Percentiles rank a stretch among this genome's conserved stretches.
These are phyloP conservation scores for Dichotomocladium elegans DNA, from an alignment of 371 early-diverging fungal genomes.

Conservation along the genomic window DNA sequence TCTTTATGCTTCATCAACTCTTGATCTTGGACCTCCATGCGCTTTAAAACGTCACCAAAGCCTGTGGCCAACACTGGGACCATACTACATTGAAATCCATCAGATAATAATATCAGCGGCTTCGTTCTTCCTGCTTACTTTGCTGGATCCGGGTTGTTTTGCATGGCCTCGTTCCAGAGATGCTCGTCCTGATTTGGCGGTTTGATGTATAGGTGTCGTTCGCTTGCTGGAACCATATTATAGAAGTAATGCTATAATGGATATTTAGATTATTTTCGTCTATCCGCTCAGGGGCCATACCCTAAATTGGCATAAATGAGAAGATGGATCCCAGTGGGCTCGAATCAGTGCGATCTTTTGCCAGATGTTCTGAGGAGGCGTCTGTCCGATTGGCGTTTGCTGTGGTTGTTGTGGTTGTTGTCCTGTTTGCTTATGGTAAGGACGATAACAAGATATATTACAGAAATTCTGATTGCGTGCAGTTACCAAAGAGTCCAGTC, in stretches of 20 bases:
- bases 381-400: constrained; percentile 16
- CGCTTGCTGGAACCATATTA: constrained; percentile 81
- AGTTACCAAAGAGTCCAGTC: not conserved
- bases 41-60: constrained; percentile 81
- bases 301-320: constrained; percentile 78
- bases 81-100: constrained; percentile 47
- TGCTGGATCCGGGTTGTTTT: constrained; percentile 80
- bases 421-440: constrained; percentile 3
- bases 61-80: constrained; percentile 90
- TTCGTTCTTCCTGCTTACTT: constrained; percentile 37
- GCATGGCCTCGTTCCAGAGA: constrained; percentile 78
- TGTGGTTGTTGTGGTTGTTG: constrained; percentile 18
- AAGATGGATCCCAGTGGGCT: constrained; percentile 75
- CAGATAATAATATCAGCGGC: not conserved
- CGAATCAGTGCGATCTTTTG: constrained; percentile 47
- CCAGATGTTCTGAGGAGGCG: constrained; percentile 28
- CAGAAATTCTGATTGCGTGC: not conserved
- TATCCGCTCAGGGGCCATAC: constrained; percentile 16
- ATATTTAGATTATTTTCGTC: not conserved
- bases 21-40: constrained; percentile 71
- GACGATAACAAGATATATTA: not conserved
- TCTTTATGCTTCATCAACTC: constrained; percentile 38
- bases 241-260: constrained; percentile 88
- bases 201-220: constrained; percentile 70
- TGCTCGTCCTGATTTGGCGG: constrained; percentile 68